A percentile compares a stretch with the other conserved stretches of the same genome.
phyloP scores from a whole-genome alignment of 2,329 filamentous ascomycete genomes.

The Sphaerulina populicola region DNA sequence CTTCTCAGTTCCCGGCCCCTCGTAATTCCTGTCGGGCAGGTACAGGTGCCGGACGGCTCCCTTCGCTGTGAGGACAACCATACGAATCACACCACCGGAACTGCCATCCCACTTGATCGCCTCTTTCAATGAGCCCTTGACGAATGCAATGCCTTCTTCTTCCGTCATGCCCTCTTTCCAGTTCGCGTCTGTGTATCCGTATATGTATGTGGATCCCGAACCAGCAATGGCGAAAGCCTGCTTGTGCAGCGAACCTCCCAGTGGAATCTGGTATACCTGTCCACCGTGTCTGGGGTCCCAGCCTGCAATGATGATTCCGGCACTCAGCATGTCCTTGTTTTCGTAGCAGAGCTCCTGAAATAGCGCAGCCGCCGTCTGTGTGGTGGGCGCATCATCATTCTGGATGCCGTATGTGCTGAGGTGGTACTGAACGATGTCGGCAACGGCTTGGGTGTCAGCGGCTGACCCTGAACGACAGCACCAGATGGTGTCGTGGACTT shows the following conservation, averaged over 20 bases:
- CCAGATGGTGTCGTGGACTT: conserved; percentile 98
- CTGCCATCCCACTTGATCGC: conserved; percentile 99
- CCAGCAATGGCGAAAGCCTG: conserved; percentile 92
- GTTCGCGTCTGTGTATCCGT: conserved; percentile 94
- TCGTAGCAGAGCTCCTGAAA: conserved; percentile 98
- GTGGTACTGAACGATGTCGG: conserved; percentile 96
- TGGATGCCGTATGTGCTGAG: conserved; percentile 83
- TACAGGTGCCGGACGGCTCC: conserved; percentile 92
- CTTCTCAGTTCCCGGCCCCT: conserved; percentile 53
- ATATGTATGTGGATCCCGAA: conserved; percentile 97
- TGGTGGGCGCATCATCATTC: conserved; percentile 84
- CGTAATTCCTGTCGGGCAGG: conserved; percentile 84
- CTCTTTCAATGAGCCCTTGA: conserved; percentile 82
- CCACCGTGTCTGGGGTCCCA: conserved; percentile 93
- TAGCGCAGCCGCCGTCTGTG: conserved; percentile 86
- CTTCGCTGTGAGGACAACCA: conserved; percentile 88
- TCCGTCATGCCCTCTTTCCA: conserved; percentile 95
- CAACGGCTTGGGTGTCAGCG: conserved; percentile 94
- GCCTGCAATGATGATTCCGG: conserved; percentile 96
- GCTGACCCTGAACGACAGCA: conserved; percentile 97
- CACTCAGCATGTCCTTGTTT: conserved; percentile 90
- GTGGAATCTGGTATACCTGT: conserved; percentile 93
- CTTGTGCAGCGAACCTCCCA: conserved; percentile 96
- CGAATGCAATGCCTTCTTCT: conserved; percentile 80
- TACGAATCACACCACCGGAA: conserved; percentile 93